Conservation (phyloP, 495 filamentous ascomycete species). For the Cladorrhinum samala region DNA sequence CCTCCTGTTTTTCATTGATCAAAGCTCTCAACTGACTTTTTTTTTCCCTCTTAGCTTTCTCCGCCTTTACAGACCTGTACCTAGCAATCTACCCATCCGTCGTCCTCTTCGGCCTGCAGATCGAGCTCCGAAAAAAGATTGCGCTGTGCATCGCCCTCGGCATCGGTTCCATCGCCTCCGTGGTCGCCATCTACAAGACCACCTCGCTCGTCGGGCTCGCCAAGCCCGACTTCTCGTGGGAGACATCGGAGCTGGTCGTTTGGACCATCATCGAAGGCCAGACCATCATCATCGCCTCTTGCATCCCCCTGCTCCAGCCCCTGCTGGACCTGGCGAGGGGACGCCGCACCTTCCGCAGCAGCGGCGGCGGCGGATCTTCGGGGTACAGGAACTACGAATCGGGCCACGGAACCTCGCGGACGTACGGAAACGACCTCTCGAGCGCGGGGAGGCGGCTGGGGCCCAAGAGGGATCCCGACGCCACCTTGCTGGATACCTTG, state of each 20-base stretch:
- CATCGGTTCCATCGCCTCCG: conserved; percentile 34
- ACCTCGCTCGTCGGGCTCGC: conserved; percentile 34
- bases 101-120: conserved; percentile 39
- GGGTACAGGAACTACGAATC: conserved; percentile 3
- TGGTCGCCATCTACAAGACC: conserved; percentile 37
- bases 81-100: conserved; percentile 43
- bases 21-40: neutral
- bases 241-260: conserved; percentile 34
- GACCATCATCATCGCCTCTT: conserved; percentile 43
- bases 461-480: neutral
- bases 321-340: conserved; percentile 32
- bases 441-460: neutral
- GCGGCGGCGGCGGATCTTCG: neutral
- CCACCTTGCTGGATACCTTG: conserved; percentile 1
- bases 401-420: neutral
- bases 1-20: neutral
- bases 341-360: neutral
- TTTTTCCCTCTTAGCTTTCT: conserved; percentile 30
- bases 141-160: conserved; percentile 39
- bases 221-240: conserved; percentile 29
- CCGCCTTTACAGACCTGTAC: conserved; percentile 41
- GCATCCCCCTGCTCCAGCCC: conserved; percentile 43
- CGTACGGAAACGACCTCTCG: neutral
- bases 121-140: conserved; percentile 42
- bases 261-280: conserved; percentile 45